A percentile compares a stretch with the other conserved stretches of the same genome.
Conservation (phyloP, 2,329 filamentous ascomycete genomes). For the Leptoxyphium fumago region DNA sequence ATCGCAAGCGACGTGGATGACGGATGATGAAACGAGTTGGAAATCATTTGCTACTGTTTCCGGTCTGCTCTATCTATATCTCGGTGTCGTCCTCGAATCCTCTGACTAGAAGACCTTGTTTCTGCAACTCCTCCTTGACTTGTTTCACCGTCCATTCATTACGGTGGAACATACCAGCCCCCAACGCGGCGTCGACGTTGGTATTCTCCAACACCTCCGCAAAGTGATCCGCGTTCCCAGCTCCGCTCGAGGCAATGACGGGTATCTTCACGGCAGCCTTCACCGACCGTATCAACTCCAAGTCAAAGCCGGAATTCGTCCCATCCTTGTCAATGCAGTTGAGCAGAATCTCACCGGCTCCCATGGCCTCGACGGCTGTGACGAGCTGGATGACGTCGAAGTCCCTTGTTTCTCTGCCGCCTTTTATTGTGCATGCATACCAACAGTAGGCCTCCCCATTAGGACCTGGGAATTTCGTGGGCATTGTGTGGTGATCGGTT, state of each 20-base stretch:
- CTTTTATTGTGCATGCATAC: constrained; percentile 97
- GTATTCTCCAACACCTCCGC: constrained; percentile 79
- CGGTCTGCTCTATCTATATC: not conserved
- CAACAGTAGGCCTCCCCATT: constrained; percentile 72
- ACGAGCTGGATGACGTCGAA: constrained; percentile 82
- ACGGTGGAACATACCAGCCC: constrained; percentile 94
- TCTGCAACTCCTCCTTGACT: constrained; percentile 69
- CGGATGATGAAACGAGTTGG: not conserved
- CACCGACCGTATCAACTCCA: constrained; percentile 79
- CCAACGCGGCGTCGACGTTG: constrained; percentile 77
- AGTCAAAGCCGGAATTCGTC: constrained; percentile 84
- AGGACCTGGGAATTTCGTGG: constrained; percentile 55
- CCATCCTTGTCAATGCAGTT: constrained; percentile 98
- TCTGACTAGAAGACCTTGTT: constrained; percentile 62
- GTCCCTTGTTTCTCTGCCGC: constrained; percentile 84
- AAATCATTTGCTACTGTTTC: not conserved
- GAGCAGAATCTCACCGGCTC: constrained; percentile 80
- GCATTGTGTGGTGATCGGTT: constrained; percentile 61
- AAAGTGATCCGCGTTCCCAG: constrained; percentile 78
- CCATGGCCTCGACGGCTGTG: constrained; percentile 88
- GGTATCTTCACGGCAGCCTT: constrained; percentile 80
- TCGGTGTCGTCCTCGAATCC: constrained; percentile 48
- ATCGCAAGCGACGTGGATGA: constrained; percentile 18
- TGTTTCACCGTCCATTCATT: constrained; percentile 89
- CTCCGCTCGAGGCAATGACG: constrained; percentile 88